Base-by-base conservation (phyloP, 148 eudicot species). In the Rhododendron griersonianum region DNA sequence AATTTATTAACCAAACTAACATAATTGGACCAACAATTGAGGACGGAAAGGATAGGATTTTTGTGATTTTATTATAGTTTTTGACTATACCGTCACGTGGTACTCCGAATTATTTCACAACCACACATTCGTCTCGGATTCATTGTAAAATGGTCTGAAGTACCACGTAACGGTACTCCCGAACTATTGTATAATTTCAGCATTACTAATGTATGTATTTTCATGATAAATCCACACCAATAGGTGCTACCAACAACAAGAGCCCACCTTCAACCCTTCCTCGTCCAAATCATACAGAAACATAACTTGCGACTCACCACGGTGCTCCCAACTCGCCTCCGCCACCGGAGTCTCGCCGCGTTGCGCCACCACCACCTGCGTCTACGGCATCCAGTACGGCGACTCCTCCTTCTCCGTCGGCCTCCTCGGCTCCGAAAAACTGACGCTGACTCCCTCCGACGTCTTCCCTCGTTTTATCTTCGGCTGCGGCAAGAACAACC, bases 251-350 rank as follows among this genome's bases (percentile, higher is more conserved):
- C 4, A 21, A 6, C 80, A 77, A 4, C 15, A 41, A 9, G 80
- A 77, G 0, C 50, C 50, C 11, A 21, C 11, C 50, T 77, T 41
- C 25, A 44, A 77, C 80, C 80, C 80, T 7, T 77, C 80, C 25
- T 1, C 4, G 3, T 95, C 98, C 23, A 76, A 90, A 11, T 84
- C 95, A 0, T 95, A 93, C 82, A 48, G 87, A 37, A 95, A 95
- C 86, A 78, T 93, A 6, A 65, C 95, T 1, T 95, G 98, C 87
- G 57, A 73, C 21, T 89, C 98, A 0, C 19, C 88, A 0, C 75
- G 82, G 37, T 95, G 98, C 89, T 78, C 93, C 21, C 82, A 83
- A 19, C 89, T 95, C 19, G 7, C 50, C 50, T 47, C 9, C 50
- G 83, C 7, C 83, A n/a, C 61, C 90, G 3, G 91, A 94, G 69